A percentile compares a stretch with the other conserved stretches of the same genome.
phyloP scores from a whole-genome alignment of 176 grass and related monocot species.

The Phyllostachys edulis region DNA sequence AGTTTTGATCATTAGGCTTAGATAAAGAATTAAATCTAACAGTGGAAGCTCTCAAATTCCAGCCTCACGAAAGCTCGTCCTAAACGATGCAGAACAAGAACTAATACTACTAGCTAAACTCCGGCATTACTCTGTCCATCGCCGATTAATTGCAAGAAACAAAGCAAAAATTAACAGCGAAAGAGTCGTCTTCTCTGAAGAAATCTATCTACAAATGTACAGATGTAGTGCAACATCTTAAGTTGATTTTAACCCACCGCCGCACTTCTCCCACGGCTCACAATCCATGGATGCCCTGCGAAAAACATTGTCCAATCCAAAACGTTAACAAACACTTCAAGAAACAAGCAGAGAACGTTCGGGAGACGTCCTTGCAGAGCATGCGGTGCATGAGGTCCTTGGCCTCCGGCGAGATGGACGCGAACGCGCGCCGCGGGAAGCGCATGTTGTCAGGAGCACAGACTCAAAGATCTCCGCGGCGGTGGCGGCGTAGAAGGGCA shows the following conservation, averaged over 20 bases:
- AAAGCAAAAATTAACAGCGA: neutral
- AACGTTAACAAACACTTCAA: neutral
- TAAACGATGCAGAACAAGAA: neutral
- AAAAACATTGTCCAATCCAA: neutral
- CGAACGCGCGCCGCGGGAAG: conserved; percentile 60
- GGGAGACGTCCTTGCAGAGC: conserved; percentile 69
- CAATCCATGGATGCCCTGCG: conserved; percentile 71
- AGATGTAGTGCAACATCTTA: neutral
- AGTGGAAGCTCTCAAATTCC: conserved; percentile 11
- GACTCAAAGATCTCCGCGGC: conserved; percentile 55
- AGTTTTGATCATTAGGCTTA: no score
- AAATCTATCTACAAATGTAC: neutral
- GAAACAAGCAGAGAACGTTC: conserved; percentile 40
- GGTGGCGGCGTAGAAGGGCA: conserved; percentile 63
- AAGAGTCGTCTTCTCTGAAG: neutral
- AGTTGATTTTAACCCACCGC: neutral
- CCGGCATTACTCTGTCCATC: neutral
- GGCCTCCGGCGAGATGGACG: conserved; percentile 55
- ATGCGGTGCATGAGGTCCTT: conserved; percentile 81
- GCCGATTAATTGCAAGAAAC: neutral
- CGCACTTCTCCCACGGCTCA: conserved; percentile 37
- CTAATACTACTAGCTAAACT: neutral
- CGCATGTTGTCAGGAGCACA: conserved; percentile 55
- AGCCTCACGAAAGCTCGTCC: neutral
- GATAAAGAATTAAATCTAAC: no score